phyloP scores from a whole-genome alignment of 306 rosid species.

The Gynostemma pentaphyllum region DNA sequence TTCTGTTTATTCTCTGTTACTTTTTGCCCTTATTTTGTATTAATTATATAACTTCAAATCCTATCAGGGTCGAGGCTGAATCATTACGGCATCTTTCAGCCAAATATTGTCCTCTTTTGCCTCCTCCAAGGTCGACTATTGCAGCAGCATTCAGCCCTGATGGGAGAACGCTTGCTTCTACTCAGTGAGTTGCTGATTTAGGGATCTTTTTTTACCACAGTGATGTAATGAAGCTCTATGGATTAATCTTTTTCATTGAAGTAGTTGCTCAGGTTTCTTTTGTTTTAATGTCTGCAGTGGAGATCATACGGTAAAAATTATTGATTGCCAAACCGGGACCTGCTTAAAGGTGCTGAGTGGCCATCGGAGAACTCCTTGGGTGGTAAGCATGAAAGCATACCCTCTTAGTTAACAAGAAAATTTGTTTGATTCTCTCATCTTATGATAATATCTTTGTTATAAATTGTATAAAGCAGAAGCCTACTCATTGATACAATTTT shows the following conservation, averaged over 20 bases:
- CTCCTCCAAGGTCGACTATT: conserved; percentile 94
- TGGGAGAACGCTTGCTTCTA: conserved; percentile 92
- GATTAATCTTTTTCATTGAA: conserved; percentile 1
- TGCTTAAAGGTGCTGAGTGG: conserved; percentile 88
- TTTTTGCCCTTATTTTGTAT: conserved; percentile 1
- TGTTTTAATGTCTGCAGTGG: conserved; percentile 50
- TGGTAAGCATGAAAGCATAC: conserved; percentile 47
- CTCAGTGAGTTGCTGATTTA: conserved; percentile 51
- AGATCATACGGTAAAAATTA: conserved; percentile 93
- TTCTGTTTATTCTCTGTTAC: background rate
- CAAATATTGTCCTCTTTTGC: conserved; percentile 74
- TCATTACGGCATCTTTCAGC: conserved; percentile 81
- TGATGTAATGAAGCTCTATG: conserved; percentile 5
- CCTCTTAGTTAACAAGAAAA: background rate
- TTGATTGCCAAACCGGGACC: conserved; percentile 78
- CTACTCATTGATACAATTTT: background rate
- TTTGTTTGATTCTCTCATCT: conserved; percentile 3
- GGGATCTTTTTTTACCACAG: background rate
- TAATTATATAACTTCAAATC: background rate
- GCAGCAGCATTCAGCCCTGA: conserved; percentile 97
- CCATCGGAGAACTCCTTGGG: conserved; percentile 98
- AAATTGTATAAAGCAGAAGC: background rate
- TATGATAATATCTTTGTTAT: background rate
- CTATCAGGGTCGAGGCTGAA: conserved; percentile 44
- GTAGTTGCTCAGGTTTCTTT: background rate